Percentiles rank a stretch among this genome's conserved stretches.
Evolutionary conservation across 345 rosid genomes (phyloP).

Genomic region (Heritiera littoralis): DNA sequence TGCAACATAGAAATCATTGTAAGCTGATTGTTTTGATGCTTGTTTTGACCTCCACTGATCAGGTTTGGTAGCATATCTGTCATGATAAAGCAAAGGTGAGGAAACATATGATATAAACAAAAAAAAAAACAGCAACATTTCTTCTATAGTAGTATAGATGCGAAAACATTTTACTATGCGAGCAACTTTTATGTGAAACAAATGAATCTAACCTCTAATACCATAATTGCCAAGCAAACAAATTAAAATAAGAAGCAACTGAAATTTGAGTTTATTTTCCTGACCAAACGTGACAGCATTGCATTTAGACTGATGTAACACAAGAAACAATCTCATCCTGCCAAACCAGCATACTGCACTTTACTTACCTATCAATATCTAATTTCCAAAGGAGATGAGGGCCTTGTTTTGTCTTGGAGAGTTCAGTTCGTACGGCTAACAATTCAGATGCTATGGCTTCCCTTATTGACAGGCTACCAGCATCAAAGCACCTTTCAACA

Average conservation of each 20-base stretch:
- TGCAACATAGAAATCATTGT: slow-evolving; percentile 58
- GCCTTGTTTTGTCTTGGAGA: slow-evolving; percentile 81
- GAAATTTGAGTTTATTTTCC: slow-evolving; percentile 17
- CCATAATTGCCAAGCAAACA: neutral
- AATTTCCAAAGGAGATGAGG: slow-evolving; percentile 75
- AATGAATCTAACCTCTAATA: neutral
- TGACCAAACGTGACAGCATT: neutral
- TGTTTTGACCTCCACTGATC: slow-evolving; percentile 84
- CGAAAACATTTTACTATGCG: neutral
- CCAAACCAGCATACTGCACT: slow-evolving; percentile 8
- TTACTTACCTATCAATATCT: slow-evolving; percentile 74
- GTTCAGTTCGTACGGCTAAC: slow-evolving; percentile 55
- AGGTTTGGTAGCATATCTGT: slow-evolving; percentile 64
- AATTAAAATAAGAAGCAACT: slow-evolving; percentile 19
- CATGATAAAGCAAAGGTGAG: slow-evolving; percentile 19
- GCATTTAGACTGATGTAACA: neutral
- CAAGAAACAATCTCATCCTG: neutral
- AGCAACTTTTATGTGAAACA: neutral
- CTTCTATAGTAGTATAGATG: neutral
- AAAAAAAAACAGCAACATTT: neutral
- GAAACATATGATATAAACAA: neutral
- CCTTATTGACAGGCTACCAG: slow-evolving; percentile 63
- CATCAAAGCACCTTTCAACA: slow-evolving; percentile 77
- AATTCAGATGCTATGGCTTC: slow-evolving; percentile 78
- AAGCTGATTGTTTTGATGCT: slow-evolving; percentile 72